Percentiles rank a stretch among this genome's conserved stretches.
Evolutionary conservation across 1,284 basidiomycete species (phyloP).

Genomic region (Erythrobasidium hasegawianum): DNA sequence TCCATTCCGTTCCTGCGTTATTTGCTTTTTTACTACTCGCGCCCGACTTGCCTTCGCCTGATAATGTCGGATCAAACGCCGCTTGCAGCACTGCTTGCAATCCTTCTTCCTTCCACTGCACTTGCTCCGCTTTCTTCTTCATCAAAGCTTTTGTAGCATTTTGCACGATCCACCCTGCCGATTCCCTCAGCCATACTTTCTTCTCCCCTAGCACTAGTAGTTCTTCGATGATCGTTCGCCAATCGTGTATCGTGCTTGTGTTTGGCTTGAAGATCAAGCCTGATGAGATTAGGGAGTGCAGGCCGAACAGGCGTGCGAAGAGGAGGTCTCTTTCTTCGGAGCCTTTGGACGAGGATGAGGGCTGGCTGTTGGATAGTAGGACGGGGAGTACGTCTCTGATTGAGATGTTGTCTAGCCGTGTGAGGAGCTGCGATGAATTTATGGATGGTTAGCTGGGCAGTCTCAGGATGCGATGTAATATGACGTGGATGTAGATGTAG

Average conservation of each 20-base stretch:
- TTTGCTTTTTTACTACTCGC: not conserved
- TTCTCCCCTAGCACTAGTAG: slow-evolving; percentile 69
- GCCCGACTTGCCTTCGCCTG: slow-evolving; percentile 33
- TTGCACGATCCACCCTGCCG: slow-evolving; percentile 78
- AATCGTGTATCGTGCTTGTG: slow-evolving; percentile 61
- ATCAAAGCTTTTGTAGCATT: slow-evolving; percentile 64
- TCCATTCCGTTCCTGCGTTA: slow-evolving; percentile 55
- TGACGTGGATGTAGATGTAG: slow-evolving; percentile 6
- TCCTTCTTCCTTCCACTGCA: slow-evolving; percentile 70
- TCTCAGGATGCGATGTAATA: too few species aligned
- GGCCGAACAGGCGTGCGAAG: slow-evolving; percentile 88
- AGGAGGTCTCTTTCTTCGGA: slow-evolving; percentile 87
- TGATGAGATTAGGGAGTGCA: slow-evolving; percentile 76
- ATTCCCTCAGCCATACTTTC: slow-evolving; percentile 89
- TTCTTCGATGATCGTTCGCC: slow-evolving; percentile 61
- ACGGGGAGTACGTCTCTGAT: slow-evolving; percentile 70
- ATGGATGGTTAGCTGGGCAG: not conserved
- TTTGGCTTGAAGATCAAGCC: slow-evolving; percentile 62
- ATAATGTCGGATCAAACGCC: slow-evolving; percentile 53
- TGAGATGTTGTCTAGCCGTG: slow-evolving; percentile 71
- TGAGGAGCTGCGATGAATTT: slow-evolving; percentile 61
- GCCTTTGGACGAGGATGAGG: slow-evolving; percentile 69
- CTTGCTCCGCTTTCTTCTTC: slow-evolving; percentile 45
- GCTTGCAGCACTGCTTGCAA: slow-evolving; percentile 56
- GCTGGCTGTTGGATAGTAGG: slow-evolving; percentile 65